Evolutionary conservation across 192 early-diverging fungal species (phyloP), one percentile per base, ranked within the genome.

Genomic region (Entomortierella chlamydospora): DNA sequence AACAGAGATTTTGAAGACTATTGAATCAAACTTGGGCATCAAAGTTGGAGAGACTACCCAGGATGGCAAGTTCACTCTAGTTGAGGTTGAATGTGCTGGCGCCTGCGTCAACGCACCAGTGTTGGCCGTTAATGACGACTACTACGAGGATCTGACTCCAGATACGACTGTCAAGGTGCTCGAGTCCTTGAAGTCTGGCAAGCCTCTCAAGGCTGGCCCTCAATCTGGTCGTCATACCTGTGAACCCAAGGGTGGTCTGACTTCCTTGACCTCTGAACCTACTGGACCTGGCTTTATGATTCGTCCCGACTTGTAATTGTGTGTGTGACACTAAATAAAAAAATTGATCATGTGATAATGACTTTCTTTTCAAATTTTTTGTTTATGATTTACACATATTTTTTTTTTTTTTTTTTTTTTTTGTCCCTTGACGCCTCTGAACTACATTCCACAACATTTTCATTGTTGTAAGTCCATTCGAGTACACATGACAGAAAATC

Each of bases 21-120:
- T 97, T 58, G 87, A 96, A 84, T 85, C 91, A 42, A 86, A 98
- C 61, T 85, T 99, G 45, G 93, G 93, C 57, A 96, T 99, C 81
- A 91, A 98, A 76, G 91, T 94, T 45, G 97, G 96, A 52, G 90
- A 98, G 82, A 99, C 98, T 20, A 97, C 97, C 43, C 69, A 86
- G 50, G 98, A 99, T 79, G 93, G 93, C 70, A 83, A 94, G 69
- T 99, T 99, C 81, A 99, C 98, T 26, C 85, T 99, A 54, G 97
- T 99, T n/a, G 98, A 99, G 81, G 98, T 99, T 28, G 98, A 99
- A 84, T 99, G 98, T 71, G 98, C 98, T 31, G 98, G 96, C 59
- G 98, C 98, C 20, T 99, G 98, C 79, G 91, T 96, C 58, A 99
- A 99, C 70, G 96, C 97, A 17, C 98, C 97, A 3, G 97, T 99